Evolutionary conservation across 2,329 filamentous ascomycete species (phyloP), one percentile per base, ranked within the genome.

Genomic region (Cryphonectria japonica): DNA sequence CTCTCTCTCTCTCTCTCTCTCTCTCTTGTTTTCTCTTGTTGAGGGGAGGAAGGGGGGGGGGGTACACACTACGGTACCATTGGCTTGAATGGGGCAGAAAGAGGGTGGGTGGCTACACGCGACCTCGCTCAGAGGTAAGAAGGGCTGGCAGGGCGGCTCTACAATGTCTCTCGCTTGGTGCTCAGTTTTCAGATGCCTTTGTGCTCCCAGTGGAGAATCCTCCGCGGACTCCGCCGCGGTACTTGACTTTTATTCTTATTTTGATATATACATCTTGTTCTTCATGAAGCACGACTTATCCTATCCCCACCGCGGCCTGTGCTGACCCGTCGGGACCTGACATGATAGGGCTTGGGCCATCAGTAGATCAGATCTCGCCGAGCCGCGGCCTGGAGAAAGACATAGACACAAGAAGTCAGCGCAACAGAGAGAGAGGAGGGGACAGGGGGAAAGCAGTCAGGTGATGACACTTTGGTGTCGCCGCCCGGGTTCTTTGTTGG

Each of bases 101-200:
- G n/a, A 11, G 22, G 22, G 34, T 7, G 34, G 39, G n/a, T 5
- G 22, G 61, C 39, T 29, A 46, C n/a, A 39, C 39, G 34, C 37
- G 34, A 41, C 22, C 6, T n/a, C 46, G 14, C 11, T 19, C 32
- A 54, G 26, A 66, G 46, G 29, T 7, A 34, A 22, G 19, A 22
- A 50, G 13, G 13, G 64, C 32, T 26, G 50, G 50, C 50, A 26
- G 54, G 54, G 26, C 5, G 52, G 14, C 54, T 46, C 19, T 37
- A 29, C 11, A 46, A 52, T 66, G 46, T 66, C 29, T 54, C 64
- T 50, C 57, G 32, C 29, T 37, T 60, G 9, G 29, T 60, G 57
- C 32, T 29, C 19, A 37, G 4, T 37, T 7, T 7, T 7, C 43
- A 46, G 16, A 9, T n/a, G 43, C 19, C 46, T n/a, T 9, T 61